phyloP scores from a whole-genome alignment of 176 grass and related monocot species.

The Panicum miliaceum region DNA sequence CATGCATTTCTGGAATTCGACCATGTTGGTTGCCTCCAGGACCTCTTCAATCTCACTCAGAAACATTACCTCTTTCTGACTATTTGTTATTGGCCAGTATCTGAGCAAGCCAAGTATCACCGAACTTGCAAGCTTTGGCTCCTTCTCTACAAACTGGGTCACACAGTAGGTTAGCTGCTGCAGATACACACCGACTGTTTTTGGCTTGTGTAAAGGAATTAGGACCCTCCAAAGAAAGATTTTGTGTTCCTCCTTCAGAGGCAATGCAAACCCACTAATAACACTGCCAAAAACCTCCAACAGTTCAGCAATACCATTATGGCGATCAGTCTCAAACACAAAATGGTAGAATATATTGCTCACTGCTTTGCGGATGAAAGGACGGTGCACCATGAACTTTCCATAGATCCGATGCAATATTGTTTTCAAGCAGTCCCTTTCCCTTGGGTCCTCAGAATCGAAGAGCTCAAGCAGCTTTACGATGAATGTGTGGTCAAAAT shows the following conservation, averaged over 20 bases:
- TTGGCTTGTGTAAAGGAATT: constrained; percentile 78
- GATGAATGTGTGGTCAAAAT: constrained; percentile 75
- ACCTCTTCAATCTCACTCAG: constrained; percentile 78
- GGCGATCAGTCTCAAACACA: constrained; percentile 59
- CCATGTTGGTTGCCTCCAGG: constrained; percentile 55
- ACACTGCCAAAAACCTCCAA: constrained; percentile 81
- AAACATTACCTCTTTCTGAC: constrained; percentile 87
- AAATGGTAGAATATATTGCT: constrained; percentile 79
- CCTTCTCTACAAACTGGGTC: constrained; percentile 73
- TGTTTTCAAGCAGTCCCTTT: constrained; percentile 77
- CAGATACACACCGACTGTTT: constrained; percentile 61
- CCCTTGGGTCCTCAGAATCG: constrained; percentile 74
- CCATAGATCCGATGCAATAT: constrained; percentile 78
- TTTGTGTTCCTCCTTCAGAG: constrained; percentile 83
- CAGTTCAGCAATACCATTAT: constrained; percentile 73
- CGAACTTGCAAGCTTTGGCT: constrained; percentile 64
- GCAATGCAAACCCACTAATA: constrained; percentile 70
- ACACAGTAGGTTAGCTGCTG: constrained; percentile 81
- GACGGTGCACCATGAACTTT: constrained; percentile 80
- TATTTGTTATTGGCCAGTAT: constrained; percentile 77
- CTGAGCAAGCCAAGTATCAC: constrained; percentile 67
- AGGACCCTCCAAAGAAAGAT: constrained; percentile 63
- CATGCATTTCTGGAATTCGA: constrained; percentile 74
- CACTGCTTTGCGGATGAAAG: constrained; percentile 71
- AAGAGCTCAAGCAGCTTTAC: constrained; percentile 63